These are phyloP conservation scores for Phytophthora colocasiae DNA, from an alignment of 352 stramenopile genomes.

Conservation along the genomic window DNA sequence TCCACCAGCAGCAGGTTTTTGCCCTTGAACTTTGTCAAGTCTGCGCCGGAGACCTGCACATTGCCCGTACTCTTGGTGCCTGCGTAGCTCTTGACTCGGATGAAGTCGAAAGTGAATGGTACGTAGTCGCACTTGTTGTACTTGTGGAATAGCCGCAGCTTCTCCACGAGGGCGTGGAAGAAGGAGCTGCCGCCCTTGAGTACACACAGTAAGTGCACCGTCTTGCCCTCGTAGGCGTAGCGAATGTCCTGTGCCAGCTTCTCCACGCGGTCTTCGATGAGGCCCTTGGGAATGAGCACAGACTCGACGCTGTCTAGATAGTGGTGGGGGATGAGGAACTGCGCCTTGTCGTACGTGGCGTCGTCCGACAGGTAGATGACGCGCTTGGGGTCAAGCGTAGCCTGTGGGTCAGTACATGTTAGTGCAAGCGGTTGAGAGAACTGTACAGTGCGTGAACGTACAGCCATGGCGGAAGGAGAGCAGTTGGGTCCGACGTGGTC, in stretches of 20 bases:
- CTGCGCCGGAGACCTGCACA: conserved; percentile 90
- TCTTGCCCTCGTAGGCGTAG: conserved; percentile 89
- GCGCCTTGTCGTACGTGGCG: conserved; percentile 66
- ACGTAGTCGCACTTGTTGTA: conserved; percentile 91
- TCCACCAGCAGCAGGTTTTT: conserved; percentile 96
- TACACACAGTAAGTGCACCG: conserved; percentile 92
- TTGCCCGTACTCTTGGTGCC: conserved; percentile 92
- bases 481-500: neutral
- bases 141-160: conserved; percentile 86
- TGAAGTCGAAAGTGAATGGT: conserved; percentile 95
- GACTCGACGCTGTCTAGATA: conserved; percentile 83
- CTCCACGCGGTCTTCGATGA: conserved; percentile 92
- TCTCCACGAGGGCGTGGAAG: conserved; percentile 90
- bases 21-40: conserved; percentile 87
- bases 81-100: conserved; percentile 96
- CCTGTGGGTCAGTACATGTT: conserved; percentile 5
- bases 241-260: conserved; percentile 93
- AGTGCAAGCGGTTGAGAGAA: neutral
- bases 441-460: neutral
- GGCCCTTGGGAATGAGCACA: conserved; percentile 90
- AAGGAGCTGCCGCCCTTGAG: conserved; percentile 92
- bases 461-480: conserved; percentile 4
- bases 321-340: conserved; percentile 85
- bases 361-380: conserved; percentile 73
- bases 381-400: conserved; percentile 30